Evolutionary conservation across 2,329 filamentous ascomycete species (phyloP).

Genomic region (Aspergillus unguis): DNA sequence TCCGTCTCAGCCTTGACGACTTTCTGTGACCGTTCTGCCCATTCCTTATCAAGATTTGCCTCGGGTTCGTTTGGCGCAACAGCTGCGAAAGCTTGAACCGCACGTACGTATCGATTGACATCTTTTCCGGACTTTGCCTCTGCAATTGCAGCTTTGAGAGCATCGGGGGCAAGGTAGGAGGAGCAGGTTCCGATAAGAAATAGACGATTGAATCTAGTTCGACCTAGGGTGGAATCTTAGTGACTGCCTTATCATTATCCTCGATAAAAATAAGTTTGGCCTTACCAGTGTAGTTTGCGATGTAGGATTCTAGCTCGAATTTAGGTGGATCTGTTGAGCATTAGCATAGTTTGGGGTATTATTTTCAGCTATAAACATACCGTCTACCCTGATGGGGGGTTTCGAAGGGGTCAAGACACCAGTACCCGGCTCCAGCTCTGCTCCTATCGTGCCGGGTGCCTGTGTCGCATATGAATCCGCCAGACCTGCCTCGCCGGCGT

Average conservation of each 20-base stretch:
- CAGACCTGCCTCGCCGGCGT: slow-evolving; percentile 25
- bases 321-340: slow-evolving; percentile 67
- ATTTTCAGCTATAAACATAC: slow-evolving; percentile 17
- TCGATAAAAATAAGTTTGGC: background rate
- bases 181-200: slow-evolving; percentile 77
- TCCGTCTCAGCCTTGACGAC: slow-evolving; percentile 67
- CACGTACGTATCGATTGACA: slow-evolving; percentile 65
- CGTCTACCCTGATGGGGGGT: slow-evolving; percentile 28
- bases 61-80: slow-evolving; percentile 67
- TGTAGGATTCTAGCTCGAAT: slow-evolving; percentile 87
- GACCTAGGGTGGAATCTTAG: slow-evolving; percentile 51
- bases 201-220: slow-evolving; percentile 77
- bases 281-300: slow-evolving; percentile 80
- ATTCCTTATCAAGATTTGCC: slow-evolving; percentile 64
- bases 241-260: background rate
- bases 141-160: slow-evolving; percentile 70
- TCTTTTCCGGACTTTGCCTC: slow-evolving; percentile 77
- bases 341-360: background rate
- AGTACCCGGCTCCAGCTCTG: slow-evolving; percentile 11
- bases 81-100: slow-evolving; percentile 62
- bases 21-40: slow-evolving; percentile 67
- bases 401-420: background rate
- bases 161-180: slow-evolving; percentile 71
- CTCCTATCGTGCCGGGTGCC: slow-evolving; percentile 1
- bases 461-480: slow-evolving; percentile 13